Evolutionary conservation across 805 yeast species (phyloP), one percentile per base, ranked within the genome.

Genomic region (Tetrapisispora namnaoensis): DNA sequence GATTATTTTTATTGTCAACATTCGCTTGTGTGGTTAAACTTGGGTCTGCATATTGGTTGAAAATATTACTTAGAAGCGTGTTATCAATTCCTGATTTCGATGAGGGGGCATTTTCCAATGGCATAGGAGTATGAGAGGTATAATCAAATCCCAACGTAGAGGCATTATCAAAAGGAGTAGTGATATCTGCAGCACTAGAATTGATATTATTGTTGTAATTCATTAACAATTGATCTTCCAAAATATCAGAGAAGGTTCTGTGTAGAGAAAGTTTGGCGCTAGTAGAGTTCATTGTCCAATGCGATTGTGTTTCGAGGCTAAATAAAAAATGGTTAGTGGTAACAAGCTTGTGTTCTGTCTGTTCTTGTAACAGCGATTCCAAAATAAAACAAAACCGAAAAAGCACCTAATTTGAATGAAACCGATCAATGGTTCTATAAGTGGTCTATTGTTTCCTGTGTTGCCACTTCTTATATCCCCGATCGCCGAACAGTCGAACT

Each of bases 1-100:
- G 24, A 16, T 14, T 20, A 24, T 8, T 45, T 54, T 53, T 13
- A 60, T 53, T 3, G 18, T 6, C 30, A n/a, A 21, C 3, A n/a
- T 20, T 45, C 17, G 64, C 58, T 17, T 60, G 57, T 4, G 69
- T 65, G 1, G 69, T 65, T 42, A 65, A 49, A 13, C 62, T 53
- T 14, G 69, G 69, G 53, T 65, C 68, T 24, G 66, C 67, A 50
- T 62, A 65, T 49, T 61, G 58, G 51, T 56, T 64, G 53, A 64
- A 64, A 27, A 55, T 51, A 9, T 47, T 48, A 17, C 41, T 28
- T 10, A 32, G 11, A 32, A 32, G 13, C 11, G 35, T 32, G 7
- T 24, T n/a, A n/a, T 39, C 10, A 37, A 22, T 39, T 17, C n/a
- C 27, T 5, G 24, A 38, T 16, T 40, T 40, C 6, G 34, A 40